Base-by-base conservation (phyloP, 805 yeast genomes). In the Lachancea kluyveri region DNA sequence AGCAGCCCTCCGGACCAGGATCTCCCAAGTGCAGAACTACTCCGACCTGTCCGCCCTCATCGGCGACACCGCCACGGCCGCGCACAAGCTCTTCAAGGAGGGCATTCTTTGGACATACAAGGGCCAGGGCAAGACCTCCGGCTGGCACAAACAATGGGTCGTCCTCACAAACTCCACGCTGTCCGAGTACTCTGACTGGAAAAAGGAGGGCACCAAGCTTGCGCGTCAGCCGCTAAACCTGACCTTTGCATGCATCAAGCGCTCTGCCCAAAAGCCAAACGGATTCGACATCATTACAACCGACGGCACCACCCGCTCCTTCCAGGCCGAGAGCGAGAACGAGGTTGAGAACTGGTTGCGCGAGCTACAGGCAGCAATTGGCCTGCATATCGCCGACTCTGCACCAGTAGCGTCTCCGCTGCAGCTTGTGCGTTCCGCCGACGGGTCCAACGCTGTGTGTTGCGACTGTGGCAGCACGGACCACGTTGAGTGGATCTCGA, bases 101-200 rank as follows among this genome's bases (percentile, higher is more conserved):
- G 83, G 81, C 1, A 65, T 75, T 8, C 50, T 77, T n/a, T 75
- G 70, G 46, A 65, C 74, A 2, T 59, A 71, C 21, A 77, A 78
- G 0, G 80, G 79, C 0, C 74, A 28, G 9, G 37, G 37, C 4
- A 33, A 33, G 19, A 15, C 32, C 7, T 28, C 37, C 5, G 33
- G 37, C 3, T 87, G 95, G 96, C 94, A 85, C 54, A 85, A 84
- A 47, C 87, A 80, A 52, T 83, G 94, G 88, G 82, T 86, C 1
- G 83, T 77, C 0, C 62, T 85, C 30, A 68, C 72, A 9, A 72
- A 74, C n/a, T 87, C 90, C 2, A 70, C 67, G 36, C 59, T 86
- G 24, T 64, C 67, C 26, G 92, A 85, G 49, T 85, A 72, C 50
- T 68, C 79, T 26, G 87, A 85, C 56, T 86, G 94, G 92, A 71